Evolutionary conservation across 306 rosid species (phyloP).

Genomic region (Senna siamea): DNA sequence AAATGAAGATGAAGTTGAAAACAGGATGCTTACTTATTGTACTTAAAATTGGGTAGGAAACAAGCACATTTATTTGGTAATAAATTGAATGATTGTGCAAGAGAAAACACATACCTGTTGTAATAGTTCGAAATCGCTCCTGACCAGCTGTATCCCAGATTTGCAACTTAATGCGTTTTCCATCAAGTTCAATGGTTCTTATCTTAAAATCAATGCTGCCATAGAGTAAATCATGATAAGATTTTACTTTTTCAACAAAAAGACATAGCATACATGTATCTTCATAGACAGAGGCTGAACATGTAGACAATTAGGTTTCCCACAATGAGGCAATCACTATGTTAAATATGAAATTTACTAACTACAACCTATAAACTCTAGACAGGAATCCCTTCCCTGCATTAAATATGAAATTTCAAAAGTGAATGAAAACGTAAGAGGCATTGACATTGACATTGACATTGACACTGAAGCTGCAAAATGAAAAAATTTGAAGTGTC

Average conservation of each 20-base stretch:
- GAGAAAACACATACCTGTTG: conserved; percentile 58
- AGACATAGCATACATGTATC: conserved; percentile 9
- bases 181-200: conserved; percentile 82
- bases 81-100: conserved; percentile 14
- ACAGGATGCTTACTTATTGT: background rate
- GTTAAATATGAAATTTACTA: conserved; percentile 1
- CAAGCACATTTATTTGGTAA: background rate
- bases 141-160: conserved; percentile 92
- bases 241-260: conserved; percentile 22
- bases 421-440: background rate
- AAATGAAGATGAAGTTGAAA: conserved; percentile 12
- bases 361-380: conserved; percentile 15
- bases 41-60: background rate
- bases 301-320: background rate
- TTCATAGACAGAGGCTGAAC: background rate
- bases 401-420: background rate
- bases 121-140: conserved; percentile 79
- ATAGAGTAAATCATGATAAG: background rate
- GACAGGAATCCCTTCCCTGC: background rate
- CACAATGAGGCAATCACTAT: conserved; percentile 14
- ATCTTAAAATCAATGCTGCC: conserved; percentile 82
- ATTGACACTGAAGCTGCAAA: background rate
- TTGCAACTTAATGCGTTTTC: conserved; percentile 72
- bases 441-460: too few species aligned
- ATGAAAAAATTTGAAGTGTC: background rate